phyloP scores from a whole-genome alignment of 345 rosid genomes.

The Rhizophora mangle region DNA sequence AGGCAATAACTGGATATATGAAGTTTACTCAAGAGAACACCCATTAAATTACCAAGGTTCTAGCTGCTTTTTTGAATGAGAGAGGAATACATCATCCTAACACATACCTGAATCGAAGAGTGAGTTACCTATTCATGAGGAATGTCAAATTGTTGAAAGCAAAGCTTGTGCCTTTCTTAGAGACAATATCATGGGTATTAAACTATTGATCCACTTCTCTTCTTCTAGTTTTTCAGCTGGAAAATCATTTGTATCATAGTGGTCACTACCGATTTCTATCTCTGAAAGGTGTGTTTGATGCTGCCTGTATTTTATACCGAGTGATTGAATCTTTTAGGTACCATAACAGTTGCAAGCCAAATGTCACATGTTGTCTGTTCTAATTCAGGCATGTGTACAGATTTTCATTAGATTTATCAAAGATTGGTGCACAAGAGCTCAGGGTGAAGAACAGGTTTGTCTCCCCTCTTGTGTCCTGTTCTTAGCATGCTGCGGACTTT shows the following conservation, averaged over 20 bases:
- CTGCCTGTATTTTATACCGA: neutral
- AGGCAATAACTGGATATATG: constrained; percentile 72
- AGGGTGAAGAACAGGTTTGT: constrained; percentile 64
- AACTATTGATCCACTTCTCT: constrained; percentile 1
- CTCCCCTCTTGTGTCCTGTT: constrained; percentile 2
- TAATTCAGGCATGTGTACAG: constrained; percentile 77
- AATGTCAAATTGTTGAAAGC: constrained; percentile 77
- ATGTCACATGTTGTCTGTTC: constrained; percentile 15
- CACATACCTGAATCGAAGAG: constrained; percentile 73
- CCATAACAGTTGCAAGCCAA: neutral
- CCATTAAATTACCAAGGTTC: constrained; percentile 60
- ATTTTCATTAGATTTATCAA: constrained; percentile 79
- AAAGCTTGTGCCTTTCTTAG: constrained; percentile 85
- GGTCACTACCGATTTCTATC: constrained; percentile 8
- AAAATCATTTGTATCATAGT: neutral
- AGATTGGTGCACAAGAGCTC: constrained; percentile 75
- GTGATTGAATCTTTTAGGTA: constrained; percentile 3
- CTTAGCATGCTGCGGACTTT: neutral
- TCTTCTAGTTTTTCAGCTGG: neutral
- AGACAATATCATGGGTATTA: constrained; percentile 76
- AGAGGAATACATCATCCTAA: constrained; percentile 94
- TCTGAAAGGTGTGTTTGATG: constrained; percentile 58
- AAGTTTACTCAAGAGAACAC: constrained; percentile 78
- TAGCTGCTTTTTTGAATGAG: constrained; percentile 86
- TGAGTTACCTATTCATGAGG: constrained; percentile 88